phyloP scores from a whole-genome alignment of 2,329 filamentous ascomycete genomes.

The Colletotrichum sp. region DNA sequence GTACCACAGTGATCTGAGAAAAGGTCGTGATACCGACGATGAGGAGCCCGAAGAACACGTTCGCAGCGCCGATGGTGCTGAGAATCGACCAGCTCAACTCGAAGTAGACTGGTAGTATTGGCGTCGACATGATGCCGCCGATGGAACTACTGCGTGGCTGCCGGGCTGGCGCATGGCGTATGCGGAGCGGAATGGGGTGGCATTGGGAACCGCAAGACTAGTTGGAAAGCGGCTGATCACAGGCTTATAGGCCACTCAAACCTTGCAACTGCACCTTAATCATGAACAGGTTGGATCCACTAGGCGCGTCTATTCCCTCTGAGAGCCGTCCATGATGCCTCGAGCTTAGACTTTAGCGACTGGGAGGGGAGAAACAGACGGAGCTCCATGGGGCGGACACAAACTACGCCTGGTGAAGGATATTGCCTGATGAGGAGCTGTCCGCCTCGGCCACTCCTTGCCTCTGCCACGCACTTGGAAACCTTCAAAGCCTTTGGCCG shows the following conservation, averaged over 20 bases:
- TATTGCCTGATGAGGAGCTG: background rate
- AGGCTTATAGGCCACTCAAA: background rate
- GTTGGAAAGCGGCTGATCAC: background rate
- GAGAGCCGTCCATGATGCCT: background rate
- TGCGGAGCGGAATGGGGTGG: background rate
- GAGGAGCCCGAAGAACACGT: slow-evolving; percentile 41
- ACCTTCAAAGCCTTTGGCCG: background rate
- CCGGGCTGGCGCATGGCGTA: background rate
- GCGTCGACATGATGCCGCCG: background rate
- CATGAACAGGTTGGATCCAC: background rate
- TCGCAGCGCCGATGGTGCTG: slow-evolving; percentile 47
- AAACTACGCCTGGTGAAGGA: background rate
- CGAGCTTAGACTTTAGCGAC: background rate
- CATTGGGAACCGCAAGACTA: accelerated
- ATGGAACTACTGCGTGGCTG: background rate
- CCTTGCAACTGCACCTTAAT: background rate
- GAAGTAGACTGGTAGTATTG: slow-evolving; percentile 35
- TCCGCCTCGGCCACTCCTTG: background rate
- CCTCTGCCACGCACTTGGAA: background rate
- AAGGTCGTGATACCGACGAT: slow-evolving; percentile 44
- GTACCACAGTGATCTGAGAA: slow-evolving; percentile 42
- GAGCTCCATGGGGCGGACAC: background rate
- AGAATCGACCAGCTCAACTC: slow-evolving; percentile 51
- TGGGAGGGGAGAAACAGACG: background rate
- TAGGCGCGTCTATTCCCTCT: background rate